These are phyloP conservation scores for Aspergillus steynii DNA, from an alignment of 495 filamentous ascomycete species.

Conservation along the genomic window DNA sequence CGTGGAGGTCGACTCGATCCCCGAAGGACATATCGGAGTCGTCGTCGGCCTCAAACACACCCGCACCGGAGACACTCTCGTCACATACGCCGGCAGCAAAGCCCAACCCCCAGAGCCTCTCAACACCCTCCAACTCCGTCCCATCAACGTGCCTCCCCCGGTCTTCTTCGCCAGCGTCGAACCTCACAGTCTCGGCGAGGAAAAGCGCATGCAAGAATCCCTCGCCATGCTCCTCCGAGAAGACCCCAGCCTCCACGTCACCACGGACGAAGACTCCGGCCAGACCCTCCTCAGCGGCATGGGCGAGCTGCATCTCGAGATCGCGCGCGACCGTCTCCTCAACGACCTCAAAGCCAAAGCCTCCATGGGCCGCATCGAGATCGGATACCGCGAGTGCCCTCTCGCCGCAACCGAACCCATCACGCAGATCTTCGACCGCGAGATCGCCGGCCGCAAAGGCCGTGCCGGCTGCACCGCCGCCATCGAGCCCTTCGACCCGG, in stretches of 20 bases:
- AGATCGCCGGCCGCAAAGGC: slow-evolving; percentile 75
- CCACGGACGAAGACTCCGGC: slow-evolving; percentile 82
- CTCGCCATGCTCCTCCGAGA: slow-evolving; percentile 80
- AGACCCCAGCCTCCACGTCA: slow-evolving; percentile 90
- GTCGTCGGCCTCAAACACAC: slow-evolving; percentile 87
- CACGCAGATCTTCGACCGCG: slow-evolving; percentile 69
- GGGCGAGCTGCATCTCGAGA: slow-evolving; percentile 97
- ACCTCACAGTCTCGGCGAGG: slow-evolving; percentile 73
- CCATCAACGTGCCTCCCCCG: slow-evolving; percentile 86
- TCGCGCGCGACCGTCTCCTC: slow-evolving; percentile 83
- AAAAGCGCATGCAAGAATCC: slow-evolving; percentile 74
- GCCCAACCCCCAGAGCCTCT: slow-evolving; percentile 65
- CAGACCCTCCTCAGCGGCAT: slow-evolving; percentile 94
- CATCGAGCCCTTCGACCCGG: slow-evolving; percentile 58
- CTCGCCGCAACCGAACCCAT: slow-evolving; percentile 52
- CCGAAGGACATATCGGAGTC: slow-evolving; percentile 92
- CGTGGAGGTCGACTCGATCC: slow-evolving; percentile 76
- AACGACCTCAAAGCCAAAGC: slow-evolving; percentile 89
- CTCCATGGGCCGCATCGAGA: slow-evolving; percentile 88
- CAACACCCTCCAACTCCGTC: slow-evolving; percentile 76
- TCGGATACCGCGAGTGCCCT: slow-evolving; percentile 86
- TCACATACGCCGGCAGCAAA: slow-evolving; percentile 67
- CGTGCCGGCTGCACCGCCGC: slow-evolving; percentile 72
- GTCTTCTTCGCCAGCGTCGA: slow-evolving; percentile 96
- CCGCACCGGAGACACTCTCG: slow-evolving; percentile 88